Evolutionary conservation across 257 asterid species (phyloP), one percentile per base, ranked within the genome.

Genomic region (Lantana camara): DNA sequence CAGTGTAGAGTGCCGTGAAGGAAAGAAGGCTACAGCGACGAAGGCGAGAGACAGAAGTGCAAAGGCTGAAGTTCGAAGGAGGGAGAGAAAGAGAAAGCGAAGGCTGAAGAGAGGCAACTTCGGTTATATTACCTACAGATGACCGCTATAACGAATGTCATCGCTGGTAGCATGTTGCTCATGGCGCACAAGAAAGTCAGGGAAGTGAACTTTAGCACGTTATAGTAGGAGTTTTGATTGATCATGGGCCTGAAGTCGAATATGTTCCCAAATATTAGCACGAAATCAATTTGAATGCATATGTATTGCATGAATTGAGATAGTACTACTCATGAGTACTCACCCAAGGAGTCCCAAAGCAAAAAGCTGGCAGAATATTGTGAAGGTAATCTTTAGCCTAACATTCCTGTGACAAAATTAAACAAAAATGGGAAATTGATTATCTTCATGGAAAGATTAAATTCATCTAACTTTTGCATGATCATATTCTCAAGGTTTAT

Each of bases 101-200:
- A n/a, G n/a, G n/a, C n/a, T n/a, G n/a, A n/a, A n/a, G n/a, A n/a
- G n/a, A n/a, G n/a, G n/a, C n/a, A n/a, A n/a, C n/a, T n/a, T n/a
- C n/a, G n/a, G n/a, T n/a, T n/a, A n/a, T n/a, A n/a, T n/a, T n/a
- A n/a, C n/a, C 19, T 46, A 64, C 86, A 91, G 27, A 91, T 53
- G 12, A 88, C 85, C 0, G 96, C 98, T 84, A 91, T 84, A 2
- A 91, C 84, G 41, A 91, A 91, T 14, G 92, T 88, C 96, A 88
- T 86, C 3, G 98, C 95, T 0, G 98, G 96, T 7, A 91, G 92
- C 91, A 91, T 88, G 87, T 88, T 91, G 47, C 96, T 91, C 87
- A 91, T 82, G 53, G 95, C 96, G 69, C 98, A 91, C 21, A 96
- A 84, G 56, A 83, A 91, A 0, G 92, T 91, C 7, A 95, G 96